Evolutionary conservation across 805 yeast species (phyloP).

Genomic region (Scheffersomyces spartinae): DNA sequence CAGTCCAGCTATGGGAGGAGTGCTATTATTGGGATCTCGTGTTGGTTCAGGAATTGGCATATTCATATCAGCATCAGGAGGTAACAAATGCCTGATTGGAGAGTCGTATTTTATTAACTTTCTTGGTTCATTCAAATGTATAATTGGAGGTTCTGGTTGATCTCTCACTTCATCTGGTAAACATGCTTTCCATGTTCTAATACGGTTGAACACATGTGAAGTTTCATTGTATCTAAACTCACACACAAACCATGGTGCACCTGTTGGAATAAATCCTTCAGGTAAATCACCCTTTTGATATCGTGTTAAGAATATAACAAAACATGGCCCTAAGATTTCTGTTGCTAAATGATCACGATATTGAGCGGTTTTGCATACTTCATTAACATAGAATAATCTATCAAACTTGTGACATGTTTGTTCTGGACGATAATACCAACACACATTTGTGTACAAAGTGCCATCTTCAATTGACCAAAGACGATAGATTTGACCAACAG

Average conservation of each 20-base stretch:
- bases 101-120: constrained; percentile 68
- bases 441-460: constrained; percentile 78
- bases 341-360: constrained; percentile 86
- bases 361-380: constrained; percentile 94
- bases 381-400: constrained; percentile 82
- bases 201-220: constrained; percentile 84
- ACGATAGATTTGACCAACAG: constrained; percentile 86
- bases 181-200: constrained; percentile 98
- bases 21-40: constrained; percentile 62
- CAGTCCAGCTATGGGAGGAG: constrained; percentile 92
- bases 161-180: constrained; percentile 93
- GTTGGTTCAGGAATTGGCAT: constrained; percentile 79
- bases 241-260: constrained; percentile 83
- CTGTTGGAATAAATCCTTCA: constrained; percentile 43
- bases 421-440: constrained; percentile 97
- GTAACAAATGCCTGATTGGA: constrained; percentile 70
- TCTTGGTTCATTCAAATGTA: constrained; percentile 56
- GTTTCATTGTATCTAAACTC: constrained; percentile 89
- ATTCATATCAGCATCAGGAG: constrained; percentile 57
- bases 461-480: constrained; percentile 86
- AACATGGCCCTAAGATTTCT: constrained; percentile 88
- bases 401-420: constrained; percentile 94
- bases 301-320: constrained; percentile 87
- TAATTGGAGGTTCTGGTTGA: constrained; percentile 62
- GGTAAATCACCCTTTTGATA: constrained; percentile 93